Percentiles rank a stretch among this genome's conserved stretches.
Evolutionary conservation across 805 yeast species (phyloP).

Genomic region (Priceomyces haplophilus): DNA sequence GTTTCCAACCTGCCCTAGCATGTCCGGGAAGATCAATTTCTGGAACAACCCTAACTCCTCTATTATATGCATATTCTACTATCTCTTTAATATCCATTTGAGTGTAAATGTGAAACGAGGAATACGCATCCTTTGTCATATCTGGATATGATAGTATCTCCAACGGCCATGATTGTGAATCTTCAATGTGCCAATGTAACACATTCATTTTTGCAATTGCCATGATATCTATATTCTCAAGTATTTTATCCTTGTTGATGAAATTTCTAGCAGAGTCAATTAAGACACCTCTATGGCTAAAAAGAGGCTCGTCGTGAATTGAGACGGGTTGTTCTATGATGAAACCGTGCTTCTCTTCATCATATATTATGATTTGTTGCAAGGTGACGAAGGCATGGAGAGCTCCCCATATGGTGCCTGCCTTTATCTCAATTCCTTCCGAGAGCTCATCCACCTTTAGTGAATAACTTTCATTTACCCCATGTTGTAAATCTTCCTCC

Average conservation of each 20-base stretch:
- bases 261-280: slow-evolving; percentile 40
- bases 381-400: slow-evolving; percentile 39
- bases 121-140: slow-evolving; percentile 39
- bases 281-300: slow-evolving; percentile 37
- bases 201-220: slow-evolving; percentile 36
- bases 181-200: slow-evolving; percentile 41
- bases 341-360: slow-evolving; percentile 14
- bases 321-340: slow-evolving; percentile 31
- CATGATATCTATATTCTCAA: slow-evolving; percentile 38
- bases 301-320: slow-evolving; percentile 33
- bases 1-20: slow-evolving; percentile 37
- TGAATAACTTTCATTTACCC: slow-evolving; percentile 36
- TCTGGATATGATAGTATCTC: slow-evolving; percentile 29
- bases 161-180: slow-evolving; percentile 42
- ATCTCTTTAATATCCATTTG: slow-evolving; percentile 23
- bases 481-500: slow-evolving; percentile 24
- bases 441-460: slow-evolving; percentile 13
- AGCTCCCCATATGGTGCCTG: slow-evolving; percentile 42
- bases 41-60: slow-evolving; percentile 42
- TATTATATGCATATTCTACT: slow-evolving; percentile 27
- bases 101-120: slow-evolving; percentile 26
- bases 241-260: slow-evolving; percentile 20
- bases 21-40: slow-evolving; percentile 45
- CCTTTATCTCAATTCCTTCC: slow-evolving; percentile 19
- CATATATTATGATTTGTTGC: slow-evolving; percentile 36